Evolutionary conservation across 805 yeast genomes (phyloP).

Genomic region (Saccharomyces kudriavzevii): DNA sequence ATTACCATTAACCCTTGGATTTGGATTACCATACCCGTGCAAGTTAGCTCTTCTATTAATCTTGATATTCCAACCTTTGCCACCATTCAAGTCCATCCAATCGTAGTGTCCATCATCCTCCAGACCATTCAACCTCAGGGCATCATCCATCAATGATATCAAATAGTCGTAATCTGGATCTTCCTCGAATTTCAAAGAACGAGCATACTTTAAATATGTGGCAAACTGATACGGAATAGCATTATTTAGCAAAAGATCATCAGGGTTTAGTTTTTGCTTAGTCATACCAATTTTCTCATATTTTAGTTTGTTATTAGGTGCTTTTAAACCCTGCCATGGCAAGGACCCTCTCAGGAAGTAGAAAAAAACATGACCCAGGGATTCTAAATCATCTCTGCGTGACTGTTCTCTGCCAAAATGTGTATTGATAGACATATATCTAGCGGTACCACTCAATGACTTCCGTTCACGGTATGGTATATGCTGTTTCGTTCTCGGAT

Average conservation of each 20-base stretch:
- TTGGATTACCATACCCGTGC: constrained; percentile 75
- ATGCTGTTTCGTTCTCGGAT: constrained; percentile 71
- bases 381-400: constrained; percentile 75
- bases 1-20: constrained; percentile 33
- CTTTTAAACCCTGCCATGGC: constrained; percentile 89
- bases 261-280: constrained; percentile 60
- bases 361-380: constrained; percentile 74
- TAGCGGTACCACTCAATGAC: constrained; percentile 75
- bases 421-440: constrained; percentile 85
- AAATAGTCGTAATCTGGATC: constrained; percentile 71
- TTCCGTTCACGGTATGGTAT: constrained; percentile 77
- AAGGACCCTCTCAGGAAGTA: constrained; percentile 70
- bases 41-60: constrained; percentile 71
- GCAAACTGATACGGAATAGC: constrained; percentile 69
- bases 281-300: constrained; percentile 80
- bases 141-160: constrained; percentile 51
- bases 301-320: constrained; percentile 75
- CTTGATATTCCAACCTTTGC: constrained; percentile 73
- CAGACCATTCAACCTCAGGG: constrained; percentile 49
- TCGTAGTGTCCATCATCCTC: constrained; percentile 63
- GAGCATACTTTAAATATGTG: constrained; percentile 59
- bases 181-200: constrained; percentile 66
- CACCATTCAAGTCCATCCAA: constrained; percentile 74
- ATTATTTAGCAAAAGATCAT: constrained; percentile 44
- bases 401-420: constrained; percentile 79